phyloP scores from a whole-genome alignment of 768 basidiomycete genomes.

The Gelatoporia subvermispora region DNA sequence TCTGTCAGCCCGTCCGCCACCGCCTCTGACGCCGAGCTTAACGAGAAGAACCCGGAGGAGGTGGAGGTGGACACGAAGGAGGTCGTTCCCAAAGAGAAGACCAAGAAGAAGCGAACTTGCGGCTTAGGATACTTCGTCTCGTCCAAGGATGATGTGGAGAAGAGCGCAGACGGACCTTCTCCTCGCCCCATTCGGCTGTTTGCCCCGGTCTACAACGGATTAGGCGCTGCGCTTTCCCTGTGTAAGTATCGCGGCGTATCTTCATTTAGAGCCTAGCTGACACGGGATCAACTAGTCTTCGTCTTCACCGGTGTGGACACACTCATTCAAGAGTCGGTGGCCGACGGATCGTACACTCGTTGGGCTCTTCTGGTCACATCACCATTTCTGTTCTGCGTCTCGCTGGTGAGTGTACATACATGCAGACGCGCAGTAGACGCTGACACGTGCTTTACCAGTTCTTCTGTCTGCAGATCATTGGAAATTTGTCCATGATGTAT shows the following conservation, averaged over 20 bases:
- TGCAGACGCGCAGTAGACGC: background rate
- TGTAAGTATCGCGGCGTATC: constrained; percentile 43
- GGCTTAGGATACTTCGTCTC: constrained; percentile 23
- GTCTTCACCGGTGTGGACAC: constrained; percentile 54
- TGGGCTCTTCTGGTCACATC: constrained; percentile 62
- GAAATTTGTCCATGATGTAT: constrained; percentile 60
- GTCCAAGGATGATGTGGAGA: constrained; percentile 46
- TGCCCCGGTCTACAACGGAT: constrained; percentile 69
- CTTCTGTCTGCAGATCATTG: constrained; percentile 65
- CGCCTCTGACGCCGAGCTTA: constrained; percentile 44
- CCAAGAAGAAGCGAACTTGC: constrained; percentile 16
- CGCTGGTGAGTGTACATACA: constrained; percentile 45
- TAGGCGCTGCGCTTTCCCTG: constrained; percentile 58
- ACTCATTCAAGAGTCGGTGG: constrained; percentile 59
- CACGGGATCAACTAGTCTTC: constrained; percentile 45
- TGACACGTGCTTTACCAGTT: constrained; percentile 42
- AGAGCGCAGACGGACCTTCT: constrained; percentile 30
- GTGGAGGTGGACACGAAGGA: constrained; percentile 15
- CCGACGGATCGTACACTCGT: constrained; percentile 61
- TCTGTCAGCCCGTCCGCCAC: constrained; percentile 41
- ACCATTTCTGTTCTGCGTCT: constrained; percentile 74
- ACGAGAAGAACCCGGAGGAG: constrained; percentile 36
- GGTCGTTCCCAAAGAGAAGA: constrained; percentile 5
- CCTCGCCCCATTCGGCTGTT: constrained; percentile 46
- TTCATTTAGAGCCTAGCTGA: background rate